Base-by-base conservation (phyloP, 768 basidiomycete genomes). In the Amanita jacksonii region DNA sequence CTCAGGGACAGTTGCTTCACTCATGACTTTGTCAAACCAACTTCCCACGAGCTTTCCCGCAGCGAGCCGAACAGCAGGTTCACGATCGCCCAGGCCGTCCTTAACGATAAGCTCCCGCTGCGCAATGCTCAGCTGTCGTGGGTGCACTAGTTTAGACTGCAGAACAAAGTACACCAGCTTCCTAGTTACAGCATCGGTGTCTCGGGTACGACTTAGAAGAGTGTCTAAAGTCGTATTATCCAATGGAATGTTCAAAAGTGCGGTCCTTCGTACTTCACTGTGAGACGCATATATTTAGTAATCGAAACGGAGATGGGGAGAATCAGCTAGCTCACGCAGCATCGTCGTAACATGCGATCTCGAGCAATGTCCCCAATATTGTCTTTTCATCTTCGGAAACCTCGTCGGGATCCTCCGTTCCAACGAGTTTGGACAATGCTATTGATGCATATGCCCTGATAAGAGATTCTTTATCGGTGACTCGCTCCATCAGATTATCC, bases 251-350 rank as follows among this genome's bases (percentile, higher is more conserved):
- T 86, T 82, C 46, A 91, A 66, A 0, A 98, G 70, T 1, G 85
- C 84, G 0, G 90, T 85, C 19, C 91, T 80, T 9, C 94, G 87
- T n/a, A 97, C 93, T 52, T 98, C 94, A 1, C 90, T 75, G 46
- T 45, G 15, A 8, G 43, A 28, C 40, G 33, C 25, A 41, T 28
- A 37, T 24, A 34, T 18, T 40, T 10, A 23, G 18, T 15, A 22
- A n/a, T n/a, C n/a, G n/a, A n/a, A n/a, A n/a, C n/a, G n/a, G n/a
- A n/a, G 31, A 9, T 19, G 16, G 23, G n/a, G 2, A 4, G 22
- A 62, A n/a, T n/a, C n/a, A n/a, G n/a, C n/a, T n/a, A n/a, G n/a
- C 73, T 45, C 50, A 75, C 72, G 69, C 79, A 12, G 90, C 80
- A 1, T 84, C 73, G 50, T 97, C 94, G 49, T 78, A 73, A 13